Conservation (phyloP, 805 yeast species). For the Sungouiozyma ichnusensis region DNA sequence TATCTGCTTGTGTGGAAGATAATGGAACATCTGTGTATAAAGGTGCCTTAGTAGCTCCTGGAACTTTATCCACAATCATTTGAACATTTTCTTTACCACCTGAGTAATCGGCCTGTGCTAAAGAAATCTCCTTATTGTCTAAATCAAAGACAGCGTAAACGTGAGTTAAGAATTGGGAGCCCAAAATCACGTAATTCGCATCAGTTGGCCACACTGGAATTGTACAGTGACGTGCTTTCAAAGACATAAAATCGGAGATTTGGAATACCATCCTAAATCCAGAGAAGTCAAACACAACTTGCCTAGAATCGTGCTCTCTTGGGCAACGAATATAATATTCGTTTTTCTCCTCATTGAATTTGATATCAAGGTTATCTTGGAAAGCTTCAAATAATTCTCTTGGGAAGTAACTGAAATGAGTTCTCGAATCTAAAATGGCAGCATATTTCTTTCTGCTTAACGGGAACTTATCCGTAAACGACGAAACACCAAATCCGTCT, state of each 20-base stretch:
- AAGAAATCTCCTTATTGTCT: conserved; percentile 34
- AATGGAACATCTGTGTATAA: neutral
- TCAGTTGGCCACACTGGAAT: conserved; percentile 30
- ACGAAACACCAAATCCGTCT: conserved; percentile 23
- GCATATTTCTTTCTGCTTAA: conserved; percentile 20
- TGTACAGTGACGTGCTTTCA: conserved; percentile 31
- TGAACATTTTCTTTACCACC: conserved; percentile 9
- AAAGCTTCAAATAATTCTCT: conserved; percentile 24
- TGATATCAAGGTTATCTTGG: conserved; percentile 34
- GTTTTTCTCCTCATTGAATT: conserved; percentile 32
- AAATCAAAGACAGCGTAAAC: conserved; percentile 52
- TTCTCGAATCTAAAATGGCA: conserved; percentile 37
- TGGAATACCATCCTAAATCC: conserved; percentile 48
- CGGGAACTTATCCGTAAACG: conserved; percentile 14
- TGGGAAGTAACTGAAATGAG: conserved; percentile 38
- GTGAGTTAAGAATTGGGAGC: conserved; percentile 45
- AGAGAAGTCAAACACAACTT: conserved; percentile 44
- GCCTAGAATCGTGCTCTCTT: conserved; percentile 20
- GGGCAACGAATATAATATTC: conserved; percentile 40
- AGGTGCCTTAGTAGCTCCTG: neutral
- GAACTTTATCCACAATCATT: neutral
- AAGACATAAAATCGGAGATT: conserved; percentile 25
- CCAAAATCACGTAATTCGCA: conserved; percentile 31
- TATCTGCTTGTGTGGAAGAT: neutral
- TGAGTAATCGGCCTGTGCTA: conserved; percentile 36